These are phyloP conservation scores for Cronartium ribicola DNA, from an alignment of 1,284 basidiomycete genomes.

Conservation along the genomic window DNA sequence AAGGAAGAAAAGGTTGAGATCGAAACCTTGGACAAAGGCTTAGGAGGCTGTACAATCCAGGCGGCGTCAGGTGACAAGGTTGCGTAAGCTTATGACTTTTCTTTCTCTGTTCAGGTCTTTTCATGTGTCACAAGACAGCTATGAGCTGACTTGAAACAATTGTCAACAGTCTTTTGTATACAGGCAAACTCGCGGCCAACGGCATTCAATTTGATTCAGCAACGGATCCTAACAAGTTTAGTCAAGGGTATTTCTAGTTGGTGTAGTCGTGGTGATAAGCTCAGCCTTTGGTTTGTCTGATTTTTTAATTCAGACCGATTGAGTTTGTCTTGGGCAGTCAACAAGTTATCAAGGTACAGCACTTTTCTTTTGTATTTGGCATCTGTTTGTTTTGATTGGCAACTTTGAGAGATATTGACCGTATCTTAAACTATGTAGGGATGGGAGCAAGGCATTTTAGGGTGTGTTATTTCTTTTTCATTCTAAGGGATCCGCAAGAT, in stretches of 20 bases:
- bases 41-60: conserved; percentile 3
- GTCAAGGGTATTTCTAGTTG: background rate
- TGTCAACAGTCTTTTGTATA: conserved; percentile 18
- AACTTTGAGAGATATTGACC: no score
- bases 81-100: conserved; percentile 34
- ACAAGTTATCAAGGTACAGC: conserved; percentile 47
- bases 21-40: background rate
- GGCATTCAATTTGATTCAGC: conserved; percentile 26
- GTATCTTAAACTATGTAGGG: conserved; percentile 32
- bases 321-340: conserved; percentile 46
- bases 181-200: conserved; percentile 10
- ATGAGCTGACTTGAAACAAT: no score
- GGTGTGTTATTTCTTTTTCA: conserved; percentile 21
- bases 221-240: conserved; percentile 18
- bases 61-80: conserved; percentile 19
- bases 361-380: no score
- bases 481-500: background rate
- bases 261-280: no score
- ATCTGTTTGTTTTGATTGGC: no score
- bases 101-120: background rate
- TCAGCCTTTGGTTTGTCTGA: no score
- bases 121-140: no score
- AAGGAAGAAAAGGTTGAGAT: background rate
- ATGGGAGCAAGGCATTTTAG: conserved; percentile 51
- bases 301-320: background rate